Base-by-base conservation (phyloP, 768 basidiomycete species). In the Exsudoporus frostii region DNA sequence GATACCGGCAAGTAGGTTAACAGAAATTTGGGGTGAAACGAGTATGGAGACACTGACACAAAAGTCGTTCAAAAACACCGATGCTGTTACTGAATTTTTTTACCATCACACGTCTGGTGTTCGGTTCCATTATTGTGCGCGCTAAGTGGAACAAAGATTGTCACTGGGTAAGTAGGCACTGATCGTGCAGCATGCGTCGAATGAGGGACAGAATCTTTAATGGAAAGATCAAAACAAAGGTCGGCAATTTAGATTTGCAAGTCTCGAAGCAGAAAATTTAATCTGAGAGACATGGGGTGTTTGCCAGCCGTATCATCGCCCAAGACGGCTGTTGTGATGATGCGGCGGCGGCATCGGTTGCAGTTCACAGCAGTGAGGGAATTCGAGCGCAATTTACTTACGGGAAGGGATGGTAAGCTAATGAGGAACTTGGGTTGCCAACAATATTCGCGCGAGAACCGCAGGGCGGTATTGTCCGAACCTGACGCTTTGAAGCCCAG, bases 1-100 rank as follows among this genome's bases (percentile, higher is more conserved):
- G 64, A 65, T 61, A n/a, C 51, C 64, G 65, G 64, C 62, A 67
- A 65, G 59, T 56, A 64, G 48, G 64, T 45, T 42, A 45, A 43
- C 22, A 46, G 45, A 58, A 65, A 62, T n/a, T n/a, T n/a, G 56
- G 59, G 56, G 51, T 64, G 63, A 64, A 64, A 66, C 64, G 61
- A 40, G 57, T 56, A 65, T 65, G 63, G 64, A 65, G 57, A 52
- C 51, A 7, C 22, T 51, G 59, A 53, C 63, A 30, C 29, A 30
- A 30, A 8, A 8, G 9, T 30, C 29, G 56, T 52, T 32, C 24
- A 50, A 54, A 59, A 54, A 30, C 15, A 45, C 63, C 51, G 63
- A 51, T 5, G 45, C 33, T 29, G 54, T 51, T 53, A 48, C 50
- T 53, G 49, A 24, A 55, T 27, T 29, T 40, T 50, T 52, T 61